Percentiles rank a stretch among this genome's conserved stretches.
Conservation (phyloP, 2,329 filamentous ascomycete species). For the Zymoseptoria crescenta region DNA sequence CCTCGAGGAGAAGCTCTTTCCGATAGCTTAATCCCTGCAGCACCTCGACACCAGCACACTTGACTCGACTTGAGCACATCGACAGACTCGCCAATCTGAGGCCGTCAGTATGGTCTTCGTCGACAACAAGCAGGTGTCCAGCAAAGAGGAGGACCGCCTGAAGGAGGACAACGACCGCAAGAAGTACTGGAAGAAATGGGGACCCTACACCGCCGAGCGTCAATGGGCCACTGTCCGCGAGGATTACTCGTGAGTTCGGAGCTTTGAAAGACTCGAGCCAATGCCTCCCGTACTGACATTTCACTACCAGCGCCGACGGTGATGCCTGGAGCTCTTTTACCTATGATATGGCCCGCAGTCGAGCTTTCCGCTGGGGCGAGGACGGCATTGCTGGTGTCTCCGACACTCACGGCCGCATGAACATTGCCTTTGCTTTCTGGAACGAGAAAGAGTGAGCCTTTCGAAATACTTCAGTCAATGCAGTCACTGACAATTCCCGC, state of each 20-base stretch:
- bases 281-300: conserved; percentile 4
- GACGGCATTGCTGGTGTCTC: conserved; percentile 93
- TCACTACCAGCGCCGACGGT: conserved; percentile 59
- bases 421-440: conserved; percentile 95
- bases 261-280: background rate
- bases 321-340: conserved; percentile 97
- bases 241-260: conserved; percentile 65
- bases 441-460: conserved; percentile 79
- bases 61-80: background rate
- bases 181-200: conserved; percentile 99
- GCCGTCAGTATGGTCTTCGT: conserved; percentile 68
- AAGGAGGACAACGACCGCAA: conserved; percentile 72
- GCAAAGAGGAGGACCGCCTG: conserved; percentile 82
- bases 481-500: conserved; percentile 33
- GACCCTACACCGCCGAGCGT: conserved; percentile 83
- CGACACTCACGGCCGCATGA: conserved; percentile 85
- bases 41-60: background rate
- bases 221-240: conserved; percentile 76
- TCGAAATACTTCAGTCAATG: background rate
- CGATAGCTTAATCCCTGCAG: background rate
- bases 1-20: background rate
- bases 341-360: conserved; percentile 81
- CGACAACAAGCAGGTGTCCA: conserved; percentile 78
- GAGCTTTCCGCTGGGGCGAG: conserved; percentile 91
- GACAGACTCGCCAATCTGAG: background rate